These are phyloP conservation scores for Cyclostephanos invisitatus DNA, from an alignment of 108 stramenopile genomes.

Conservation along the genomic window DNA sequence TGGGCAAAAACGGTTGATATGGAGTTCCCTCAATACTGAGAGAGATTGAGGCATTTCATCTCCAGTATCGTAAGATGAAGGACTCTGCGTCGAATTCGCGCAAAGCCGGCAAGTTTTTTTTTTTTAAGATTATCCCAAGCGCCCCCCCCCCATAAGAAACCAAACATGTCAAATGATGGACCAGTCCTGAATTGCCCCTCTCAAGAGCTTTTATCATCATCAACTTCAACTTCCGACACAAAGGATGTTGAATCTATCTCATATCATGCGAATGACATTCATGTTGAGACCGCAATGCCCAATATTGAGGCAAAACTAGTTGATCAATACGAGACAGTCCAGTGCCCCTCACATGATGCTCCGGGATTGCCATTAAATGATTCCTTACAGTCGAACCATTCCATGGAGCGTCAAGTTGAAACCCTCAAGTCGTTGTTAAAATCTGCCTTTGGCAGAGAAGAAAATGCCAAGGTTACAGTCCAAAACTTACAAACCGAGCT, in stretches of 20 bases:
- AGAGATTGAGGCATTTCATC: neutral
- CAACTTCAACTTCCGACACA: conserved; percentile 7
- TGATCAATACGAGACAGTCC: conserved; percentile 11
- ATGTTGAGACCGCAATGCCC: conserved; percentile 12
- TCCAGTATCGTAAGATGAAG: too few relatives aligned
- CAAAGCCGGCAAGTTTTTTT: neutral
- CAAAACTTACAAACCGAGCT: conserved; percentile 27
- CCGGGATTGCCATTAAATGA: neutral
- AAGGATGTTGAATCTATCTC: conserved; percentile 14
- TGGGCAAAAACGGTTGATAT: conserved; percentile 73
- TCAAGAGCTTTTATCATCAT: neutral
- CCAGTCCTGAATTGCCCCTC: neutral
- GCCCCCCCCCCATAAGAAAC: neutral
- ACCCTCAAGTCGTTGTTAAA: conserved; percentile 24
- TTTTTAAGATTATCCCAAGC: neutral
- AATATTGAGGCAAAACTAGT: conserved; percentile 8
- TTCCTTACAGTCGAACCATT: conserved; percentile 5
- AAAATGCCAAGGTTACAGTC: conserved; percentile 12
- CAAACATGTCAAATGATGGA: neutral
- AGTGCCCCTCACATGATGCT: neutral
- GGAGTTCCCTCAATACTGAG: conserved; percentile 78
- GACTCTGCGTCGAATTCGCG: too few relatives aligned
- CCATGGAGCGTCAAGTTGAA: neutral
- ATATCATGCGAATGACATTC: conserved; percentile 12
- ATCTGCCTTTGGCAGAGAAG: conserved; percentile 21